Evolutionary conservation across 768 basidiomycete species (phyloP).

Genomic region (Suillus americanus): DNA sequence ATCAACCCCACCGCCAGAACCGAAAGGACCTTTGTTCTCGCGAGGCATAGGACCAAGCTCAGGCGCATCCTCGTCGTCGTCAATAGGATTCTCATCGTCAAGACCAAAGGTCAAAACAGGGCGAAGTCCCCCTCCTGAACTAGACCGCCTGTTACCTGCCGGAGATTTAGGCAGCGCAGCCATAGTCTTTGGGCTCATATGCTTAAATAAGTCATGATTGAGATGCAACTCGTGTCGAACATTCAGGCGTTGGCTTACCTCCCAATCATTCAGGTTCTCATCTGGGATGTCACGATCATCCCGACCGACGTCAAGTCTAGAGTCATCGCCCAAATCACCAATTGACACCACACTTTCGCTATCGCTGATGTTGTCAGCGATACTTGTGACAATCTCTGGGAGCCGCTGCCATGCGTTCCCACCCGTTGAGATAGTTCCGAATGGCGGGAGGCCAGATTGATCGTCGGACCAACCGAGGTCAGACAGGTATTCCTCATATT

Average conservation of each 20-base stretch:
- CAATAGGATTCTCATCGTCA: slow-evolving; percentile 74
- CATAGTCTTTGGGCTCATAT: slow-evolving; percentile 96
- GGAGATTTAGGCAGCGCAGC: slow-evolving; percentile 91
- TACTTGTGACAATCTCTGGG: slow-evolving; percentile 74
- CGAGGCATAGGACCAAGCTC: slow-evolving; percentile 77
- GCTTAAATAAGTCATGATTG: slow-evolving; percentile 45
- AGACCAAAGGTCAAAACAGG: slow-evolving; percentile 79
- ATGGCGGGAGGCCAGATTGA: slow-evolving; percentile 41
- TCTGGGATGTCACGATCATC: slow-evolving; percentile 65
- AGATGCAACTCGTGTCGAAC: slow-evolving; percentile 3
- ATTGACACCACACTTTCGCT: slow-evolving; percentile 92
- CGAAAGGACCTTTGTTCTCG: slow-evolving; percentile 71
- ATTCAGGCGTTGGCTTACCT: slow-evolving; percentile 52
- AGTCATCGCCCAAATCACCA: slow-evolving; percentile 82
- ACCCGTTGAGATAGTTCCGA: slow-evolving; percentile 25
- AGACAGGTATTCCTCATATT: slow-evolving; percentile 95
- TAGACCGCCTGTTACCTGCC: slow-evolving; percentile 76
- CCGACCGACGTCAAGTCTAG: slow-evolving; percentile 59
- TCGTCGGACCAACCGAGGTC: slow-evolving; percentile 78
- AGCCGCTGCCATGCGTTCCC: slow-evolving; percentile 81
- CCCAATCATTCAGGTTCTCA: slow-evolving; percentile 94
- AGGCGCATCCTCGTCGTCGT: slow-evolving; percentile 63
- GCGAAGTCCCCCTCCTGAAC: slow-evolving; percentile 80
- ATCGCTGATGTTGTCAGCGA: slow-evolving; percentile 89
- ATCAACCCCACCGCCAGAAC: slow-evolving; percentile 80